Conservation (phyloP, 805 yeast species). For the Kluyveromyces wickerhamii region DNA sequence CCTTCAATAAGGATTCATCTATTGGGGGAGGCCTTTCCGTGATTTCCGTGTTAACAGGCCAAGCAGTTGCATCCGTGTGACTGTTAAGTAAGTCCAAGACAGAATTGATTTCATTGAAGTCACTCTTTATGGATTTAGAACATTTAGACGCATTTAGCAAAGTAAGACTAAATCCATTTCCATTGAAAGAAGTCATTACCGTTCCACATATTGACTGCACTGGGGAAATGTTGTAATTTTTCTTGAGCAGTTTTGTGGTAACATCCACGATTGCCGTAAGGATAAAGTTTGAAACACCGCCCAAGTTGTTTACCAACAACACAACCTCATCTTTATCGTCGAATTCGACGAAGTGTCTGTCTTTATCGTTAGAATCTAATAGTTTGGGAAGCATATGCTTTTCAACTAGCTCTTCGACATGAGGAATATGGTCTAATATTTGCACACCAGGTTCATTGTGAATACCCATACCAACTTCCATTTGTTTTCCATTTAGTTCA, state of each 20-base stretch:
- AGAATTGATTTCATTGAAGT: conserved; percentile 25
- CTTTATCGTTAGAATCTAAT: conserved; percentile 55
- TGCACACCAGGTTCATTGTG: conserved; percentile 90
- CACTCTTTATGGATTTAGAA: conserved; percentile 29
- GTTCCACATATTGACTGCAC: conserved; percentile 65
- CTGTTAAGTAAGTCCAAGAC: conserved; percentile 55
- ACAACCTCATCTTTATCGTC: conserved; percentile 56
- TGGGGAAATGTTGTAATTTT: conserved; percentile 51
- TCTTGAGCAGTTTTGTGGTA: conserved; percentile 44
- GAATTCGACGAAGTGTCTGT: conserved; percentile 75
- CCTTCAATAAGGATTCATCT: conserved; percentile 24
- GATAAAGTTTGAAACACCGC: conserved; percentile 81
- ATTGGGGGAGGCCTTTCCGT: conserved; percentile 25
- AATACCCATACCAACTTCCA: conserved; percentile 92
- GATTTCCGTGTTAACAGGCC: conserved; percentile 39
- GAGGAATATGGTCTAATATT: conserved; percentile 50
- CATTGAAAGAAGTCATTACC: conserved; percentile 81
- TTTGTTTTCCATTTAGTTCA: conserved; percentile 49
- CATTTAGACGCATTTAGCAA: conserved; percentile 60
- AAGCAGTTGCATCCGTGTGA: conserved; percentile 74
- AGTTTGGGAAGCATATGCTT: conserved; percentile 54
- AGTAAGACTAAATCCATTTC: conserved; percentile 87
- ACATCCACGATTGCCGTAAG: conserved; percentile 62
- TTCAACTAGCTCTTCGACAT: conserved; percentile 50
- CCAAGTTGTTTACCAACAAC: conserved; percentile 73